Evolutionary conservation across 148 eudicot species (phyloP), one percentile per base, ranked within the genome.

Genomic region (Vaccinium darrowii): DNA sequence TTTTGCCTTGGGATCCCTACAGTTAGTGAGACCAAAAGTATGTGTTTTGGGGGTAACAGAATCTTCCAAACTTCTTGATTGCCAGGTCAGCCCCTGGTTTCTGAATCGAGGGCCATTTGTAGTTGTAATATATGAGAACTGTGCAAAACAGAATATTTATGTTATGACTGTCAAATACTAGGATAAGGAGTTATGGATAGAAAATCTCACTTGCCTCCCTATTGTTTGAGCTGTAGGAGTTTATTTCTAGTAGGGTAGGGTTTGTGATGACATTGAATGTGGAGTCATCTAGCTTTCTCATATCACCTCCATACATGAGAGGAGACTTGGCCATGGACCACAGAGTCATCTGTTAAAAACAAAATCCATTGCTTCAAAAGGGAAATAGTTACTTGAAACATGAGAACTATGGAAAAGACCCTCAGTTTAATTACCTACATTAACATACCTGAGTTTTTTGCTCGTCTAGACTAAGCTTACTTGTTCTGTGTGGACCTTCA

Each of bases 281-380:
- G 58, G 87, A 60, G 30, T 86, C 85, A 74, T 97, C 98, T 39
- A 97, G 93, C 69, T 89, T 89, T 92, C 99, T 89, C 95, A 97
- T 88, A 89, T 97, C 99, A 60, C 98, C 98, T 84, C 99, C 98
- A 84, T 91, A 95, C 98, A 97, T 95, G 77, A 97, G 92, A 12
- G 99, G 99, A 50, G 99, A 97, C 90, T 91, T 95, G 71, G 93
- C 93, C 92, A 97, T 94, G 78, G 99, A 91, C 99, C 99, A 97
- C 84, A 97, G 89, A 27, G 98, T 93, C 91, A 97, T 91, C 99
- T 97, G 94, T 57, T 53, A 85, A 43, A 43, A 81, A 43, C 9
- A 74, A 67, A 71, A 62, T 23, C 47, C 25, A 50, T 56, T 47
- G 23, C 6, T 16, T 53, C 36, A 56, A 83, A 57, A 49, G 14